Conservation (phyloP, 306 rosid genomes). For the barrel medic (Medicago truncatula) region DNA sequence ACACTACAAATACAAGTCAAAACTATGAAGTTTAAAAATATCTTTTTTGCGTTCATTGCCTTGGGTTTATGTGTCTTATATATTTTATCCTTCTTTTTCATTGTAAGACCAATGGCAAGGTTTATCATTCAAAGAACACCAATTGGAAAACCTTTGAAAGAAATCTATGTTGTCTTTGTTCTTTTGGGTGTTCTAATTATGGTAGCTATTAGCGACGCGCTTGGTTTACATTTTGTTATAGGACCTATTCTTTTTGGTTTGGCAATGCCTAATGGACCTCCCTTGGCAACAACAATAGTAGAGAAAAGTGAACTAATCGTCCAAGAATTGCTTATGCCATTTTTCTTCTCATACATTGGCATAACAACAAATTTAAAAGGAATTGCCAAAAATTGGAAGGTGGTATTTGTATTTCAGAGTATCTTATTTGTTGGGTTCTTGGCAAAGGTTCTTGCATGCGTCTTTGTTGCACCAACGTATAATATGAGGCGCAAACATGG, state of each 20-base stretch:
- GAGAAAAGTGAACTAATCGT: conserved; percentile 33
- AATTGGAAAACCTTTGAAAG: conserved; percentile 36
- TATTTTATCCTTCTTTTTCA: background rate
- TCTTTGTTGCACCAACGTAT: conserved; percentile 40
- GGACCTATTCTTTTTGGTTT: conserved; percentile 49
- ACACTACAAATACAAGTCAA: background rate
- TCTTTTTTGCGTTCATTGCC: no score
- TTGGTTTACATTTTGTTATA: conserved; percentile 18
- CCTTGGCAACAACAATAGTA: conserved; percentile 44
- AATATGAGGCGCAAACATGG: conserved; percentile 49
- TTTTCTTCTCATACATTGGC: conserved; percentile 25
- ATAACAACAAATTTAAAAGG: background rate
- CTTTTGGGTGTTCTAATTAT: conserved; percentile 16
- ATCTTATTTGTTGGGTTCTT: conserved; percentile 28
- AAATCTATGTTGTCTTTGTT: conserved; percentile 13
- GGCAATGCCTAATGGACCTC: conserved; percentile 47
- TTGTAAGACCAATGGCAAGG: conserved; percentile 22
- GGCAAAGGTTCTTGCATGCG: conserved; percentile 40
- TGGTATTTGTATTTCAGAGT: background rate
- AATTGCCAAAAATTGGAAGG: background rate
- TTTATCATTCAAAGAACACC: conserved; percentile 26
- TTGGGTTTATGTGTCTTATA: background rate
- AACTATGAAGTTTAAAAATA: no score
- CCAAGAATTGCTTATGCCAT: conserved; percentile 39
- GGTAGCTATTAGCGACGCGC: conserved; percentile 11